Evolutionary conservation across 495 filamentous ascomycete species (phyloP).

Genomic region (Xylaria palmicola): DNA sequence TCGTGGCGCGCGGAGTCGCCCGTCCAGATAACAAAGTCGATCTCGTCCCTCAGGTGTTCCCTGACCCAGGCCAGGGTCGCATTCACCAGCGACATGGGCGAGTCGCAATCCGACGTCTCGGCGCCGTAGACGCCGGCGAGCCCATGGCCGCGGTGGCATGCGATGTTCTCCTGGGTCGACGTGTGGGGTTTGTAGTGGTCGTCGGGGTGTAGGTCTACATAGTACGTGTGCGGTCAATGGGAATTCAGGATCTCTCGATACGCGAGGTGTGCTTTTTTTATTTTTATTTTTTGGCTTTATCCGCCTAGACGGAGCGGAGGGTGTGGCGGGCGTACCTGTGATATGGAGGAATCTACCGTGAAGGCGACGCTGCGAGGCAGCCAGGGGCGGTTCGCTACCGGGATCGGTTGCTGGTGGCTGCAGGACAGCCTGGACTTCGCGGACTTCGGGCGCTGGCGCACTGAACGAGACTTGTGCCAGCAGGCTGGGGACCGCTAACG

Average conservation of each 20-base stretch:
- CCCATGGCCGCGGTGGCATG: constrained; percentile 79
- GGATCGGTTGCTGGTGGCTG: constrained; percentile 20
- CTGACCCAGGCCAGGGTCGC: constrained; percentile 91
- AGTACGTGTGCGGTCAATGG: no score
- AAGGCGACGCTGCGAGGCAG: constrained; percentile 47
- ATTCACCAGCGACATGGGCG: constrained; percentile 75
- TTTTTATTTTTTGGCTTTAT: no score
- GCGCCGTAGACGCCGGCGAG: constrained; percentile 78
- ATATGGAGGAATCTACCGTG: constrained; percentile 91
- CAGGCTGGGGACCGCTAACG: constrained; percentile 25
- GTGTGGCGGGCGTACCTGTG: constrained; percentile 62
- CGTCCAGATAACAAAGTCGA: constrained; percentile 98
- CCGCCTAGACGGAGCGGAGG: constrained; percentile 10
- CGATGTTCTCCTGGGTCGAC: constrained; percentile 61
- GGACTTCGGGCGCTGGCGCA: constrained; percentile 26
- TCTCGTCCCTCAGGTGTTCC: constrained; percentile 73
- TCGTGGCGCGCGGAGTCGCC: constrained; percentile 95
- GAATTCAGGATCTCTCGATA: constrained; percentile 17
- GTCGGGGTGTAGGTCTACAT: constrained; percentile 85
- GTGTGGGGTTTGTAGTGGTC: constrained; percentile 75
- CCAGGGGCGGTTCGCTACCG: constrained; percentile 8
- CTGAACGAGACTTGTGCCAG: constrained; percentile 27
- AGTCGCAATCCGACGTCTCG: constrained; percentile 84
- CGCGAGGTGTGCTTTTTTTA: constrained; percentile 2
- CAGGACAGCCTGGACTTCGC: constrained; percentile 27